Percentiles rank a stretch among this genome's conserved stretches.
Conservation (phyloP, 305 asterid species). For the Ilex paraguariensis region DNA sequence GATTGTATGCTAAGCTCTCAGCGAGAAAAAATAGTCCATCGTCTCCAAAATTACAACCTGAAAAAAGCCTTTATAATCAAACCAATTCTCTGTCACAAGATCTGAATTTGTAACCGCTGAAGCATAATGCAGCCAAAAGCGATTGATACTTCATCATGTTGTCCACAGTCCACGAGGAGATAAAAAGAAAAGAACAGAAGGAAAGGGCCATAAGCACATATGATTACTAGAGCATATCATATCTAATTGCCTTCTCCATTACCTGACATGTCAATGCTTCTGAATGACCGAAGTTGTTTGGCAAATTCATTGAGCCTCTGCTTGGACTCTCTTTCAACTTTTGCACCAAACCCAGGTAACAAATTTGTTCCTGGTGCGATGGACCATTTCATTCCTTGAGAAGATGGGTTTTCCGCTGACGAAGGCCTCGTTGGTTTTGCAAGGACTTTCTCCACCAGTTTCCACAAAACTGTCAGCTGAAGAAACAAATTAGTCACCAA, state of each 20-base stretch:
- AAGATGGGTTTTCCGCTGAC: constrained; percentile 50
- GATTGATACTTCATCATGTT: background rate
- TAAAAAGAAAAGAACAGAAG: background rate
- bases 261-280: constrained; percentile 91
- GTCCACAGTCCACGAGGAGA: background rate
- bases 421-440: constrained; percentile 46
- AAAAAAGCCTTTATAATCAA: constrained; percentile 32
- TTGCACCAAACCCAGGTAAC: constrained; percentile 54
- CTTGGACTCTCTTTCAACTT: constrained; percentile 71
- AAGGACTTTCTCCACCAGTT: constrained; percentile 75
- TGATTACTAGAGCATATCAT: constrained; percentile 11
- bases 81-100: constrained; percentile 13
- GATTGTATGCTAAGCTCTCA: constrained; percentile 91
- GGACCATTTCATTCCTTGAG: constrained; percentile 70
- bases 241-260: constrained; percentile 17
- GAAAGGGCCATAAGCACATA: background rate
- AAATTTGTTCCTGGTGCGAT: constrained; percentile 78
- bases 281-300: constrained; percentile 77
- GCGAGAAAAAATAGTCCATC: constrained; percentile 90
- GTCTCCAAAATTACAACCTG: constrained; percentile 90
- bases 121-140: background rate
- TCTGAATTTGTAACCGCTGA: background rate
- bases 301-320: constrained; percentile 88
- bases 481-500: constrained; percentile 60
- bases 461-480: constrained; percentile 97